These are phyloP conservation scores for Magnolia kwangsiensis DNA, from an alignment of 164 flowering plant genomes.

Conservation along the genomic window DNA sequence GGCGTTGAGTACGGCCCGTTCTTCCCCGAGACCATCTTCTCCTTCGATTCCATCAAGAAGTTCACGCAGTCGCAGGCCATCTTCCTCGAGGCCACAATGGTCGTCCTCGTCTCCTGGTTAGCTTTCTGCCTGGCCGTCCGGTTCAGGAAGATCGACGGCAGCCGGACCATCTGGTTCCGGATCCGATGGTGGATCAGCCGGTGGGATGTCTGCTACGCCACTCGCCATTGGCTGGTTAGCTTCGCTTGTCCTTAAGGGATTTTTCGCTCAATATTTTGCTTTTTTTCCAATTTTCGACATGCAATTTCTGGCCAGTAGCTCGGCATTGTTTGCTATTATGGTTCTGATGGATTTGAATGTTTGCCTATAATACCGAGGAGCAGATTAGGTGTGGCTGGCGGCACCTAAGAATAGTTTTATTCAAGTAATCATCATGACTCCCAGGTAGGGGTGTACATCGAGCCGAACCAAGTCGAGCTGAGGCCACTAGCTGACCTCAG, in stretches of 20 bases:
- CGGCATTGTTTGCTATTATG: too few species aligned
- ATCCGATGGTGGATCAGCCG: conserved; percentile 90
- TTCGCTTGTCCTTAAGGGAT: not conserved
- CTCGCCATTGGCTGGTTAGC: conserved; percentile 92
- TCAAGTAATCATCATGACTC: too few species aligned
- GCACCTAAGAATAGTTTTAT: too few species aligned
- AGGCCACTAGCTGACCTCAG: too few species aligned
- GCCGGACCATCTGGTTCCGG: conserved; percentile 53
- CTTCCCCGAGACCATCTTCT: conserved; percentile 55
- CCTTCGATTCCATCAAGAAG: conserved; percentile 66
- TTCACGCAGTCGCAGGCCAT: conserved; percentile 37
- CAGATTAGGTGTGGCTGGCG: too few species aligned
- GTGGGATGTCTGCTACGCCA: conserved; percentile 70
- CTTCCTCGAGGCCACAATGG: conserved; percentile 44
- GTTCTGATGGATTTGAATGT: too few species aligned
- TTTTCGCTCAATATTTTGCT: not conserved
- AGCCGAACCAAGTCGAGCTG: too few species aligned
- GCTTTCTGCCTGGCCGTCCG: conserved; percentile 52
- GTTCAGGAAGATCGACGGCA: conserved; percentile 53
- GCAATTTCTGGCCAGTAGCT: too few species aligned
- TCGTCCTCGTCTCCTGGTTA: conserved; percentile 62
- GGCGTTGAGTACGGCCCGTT: conserved; percentile 48
- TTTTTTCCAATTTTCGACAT: too few species aligned
- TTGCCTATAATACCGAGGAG: too few species aligned
- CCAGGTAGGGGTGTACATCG: too few species aligned